These are phyloP conservation scores for Diaporthe citriasiana DNA, from an alignment of 2,329 filamentous ascomycete species.

Conservation along the genomic window DNA sequence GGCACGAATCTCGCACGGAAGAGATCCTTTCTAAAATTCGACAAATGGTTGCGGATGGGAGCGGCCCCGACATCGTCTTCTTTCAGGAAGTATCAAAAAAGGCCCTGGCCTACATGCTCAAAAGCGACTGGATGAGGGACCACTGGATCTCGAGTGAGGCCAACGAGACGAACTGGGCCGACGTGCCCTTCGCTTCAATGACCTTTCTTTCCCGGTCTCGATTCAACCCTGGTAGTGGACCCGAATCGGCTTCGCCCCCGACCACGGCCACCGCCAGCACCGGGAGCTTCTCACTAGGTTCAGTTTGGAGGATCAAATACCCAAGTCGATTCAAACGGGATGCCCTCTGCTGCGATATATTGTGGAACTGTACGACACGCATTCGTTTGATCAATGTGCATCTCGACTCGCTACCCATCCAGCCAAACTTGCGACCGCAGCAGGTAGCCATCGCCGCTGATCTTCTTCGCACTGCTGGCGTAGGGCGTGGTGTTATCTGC, in stretches of 20 bases:
- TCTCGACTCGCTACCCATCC: constrained; percentile 52
- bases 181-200: constrained; percentile 47
- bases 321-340: constrained; percentile 51
- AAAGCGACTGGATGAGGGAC: too few relatives aligned
- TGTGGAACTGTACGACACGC: constrained; percentile 41
- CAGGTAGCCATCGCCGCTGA: constrained; percentile 49
- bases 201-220: constrained; percentile 48
- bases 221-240: too few relatives aligned
- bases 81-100: too few relatives aligned
- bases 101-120: too few relatives aligned
- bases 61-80: too few relatives aligned
- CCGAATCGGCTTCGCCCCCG: too few relatives aligned
- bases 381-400: constrained; percentile 57
- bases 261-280: neutral
- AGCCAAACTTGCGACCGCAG: constrained; percentile 49
- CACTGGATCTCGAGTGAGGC: constrained; percentile 52
- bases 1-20: too few relatives aligned
- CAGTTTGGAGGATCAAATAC: constrained; percentile 51
- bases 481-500: constrained; percentile 52
- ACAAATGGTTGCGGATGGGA: too few relatives aligned
- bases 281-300: constrained; percentile 37
- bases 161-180: constrained; percentile 45
- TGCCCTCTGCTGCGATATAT: constrained; percentile 54
- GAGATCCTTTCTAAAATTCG: too few relatives aligned
- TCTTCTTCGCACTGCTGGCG: constrained; percentile 45